phyloP scores from a whole-genome alignment of 2,329 filamentous ascomycete species.

The Pseudocercospora crystallina region DNA sequence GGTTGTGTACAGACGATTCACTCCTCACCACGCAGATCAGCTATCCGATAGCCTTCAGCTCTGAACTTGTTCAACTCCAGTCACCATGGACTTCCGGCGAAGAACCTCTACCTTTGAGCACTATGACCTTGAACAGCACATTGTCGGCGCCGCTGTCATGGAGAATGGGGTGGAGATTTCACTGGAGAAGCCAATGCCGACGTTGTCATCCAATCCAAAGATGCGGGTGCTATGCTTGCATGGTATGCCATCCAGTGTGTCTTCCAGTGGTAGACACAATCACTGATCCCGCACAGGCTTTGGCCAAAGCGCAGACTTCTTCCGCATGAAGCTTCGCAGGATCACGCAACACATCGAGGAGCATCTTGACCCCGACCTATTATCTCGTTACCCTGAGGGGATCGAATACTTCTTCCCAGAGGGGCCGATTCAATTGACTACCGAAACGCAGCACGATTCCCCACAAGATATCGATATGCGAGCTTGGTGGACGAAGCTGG shows the following conservation, averaged over 20 bases:
- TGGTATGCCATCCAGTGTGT: constrained; percentile 1
- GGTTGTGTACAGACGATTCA: too few relatives aligned
- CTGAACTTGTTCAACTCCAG: not conserved
- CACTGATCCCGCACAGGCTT: constrained; percentile 13
- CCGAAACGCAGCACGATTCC: constrained; percentile 12
- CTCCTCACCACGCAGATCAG: too few relatives aligned
- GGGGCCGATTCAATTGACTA: constrained; percentile 16
- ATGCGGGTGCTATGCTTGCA: constrained; percentile 13
- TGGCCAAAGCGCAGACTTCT: constrained; percentile 21
- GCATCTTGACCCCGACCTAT: constrained; percentile 9
- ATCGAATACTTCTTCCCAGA: constrained; percentile 21
- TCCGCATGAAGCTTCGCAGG: constrained; percentile 19
- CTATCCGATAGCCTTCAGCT: not conserved
- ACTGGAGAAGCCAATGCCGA: constrained; percentile 7
- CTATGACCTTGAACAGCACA: constrained; percentile 7
- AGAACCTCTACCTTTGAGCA: constrained; percentile 1
- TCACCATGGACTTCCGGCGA: constrained; percentile 10
- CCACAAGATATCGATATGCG: constrained; percentile 17
- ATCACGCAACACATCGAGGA: constrained; percentile 14
- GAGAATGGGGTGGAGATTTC: constrained; percentile 11
- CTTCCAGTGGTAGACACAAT: not conserved
- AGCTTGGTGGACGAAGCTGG: constrained; percentile 19
- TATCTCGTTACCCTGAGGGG: constrained; percentile 14
- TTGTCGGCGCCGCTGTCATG: constrained; percentile 8
- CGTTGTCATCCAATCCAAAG: constrained; percentile 6